These are phyloP conservation scores for Ascochyta lentis DNA, from an alignment of 2,329 filamentous ascomycete species.

Conservation along the genomic window DNA sequence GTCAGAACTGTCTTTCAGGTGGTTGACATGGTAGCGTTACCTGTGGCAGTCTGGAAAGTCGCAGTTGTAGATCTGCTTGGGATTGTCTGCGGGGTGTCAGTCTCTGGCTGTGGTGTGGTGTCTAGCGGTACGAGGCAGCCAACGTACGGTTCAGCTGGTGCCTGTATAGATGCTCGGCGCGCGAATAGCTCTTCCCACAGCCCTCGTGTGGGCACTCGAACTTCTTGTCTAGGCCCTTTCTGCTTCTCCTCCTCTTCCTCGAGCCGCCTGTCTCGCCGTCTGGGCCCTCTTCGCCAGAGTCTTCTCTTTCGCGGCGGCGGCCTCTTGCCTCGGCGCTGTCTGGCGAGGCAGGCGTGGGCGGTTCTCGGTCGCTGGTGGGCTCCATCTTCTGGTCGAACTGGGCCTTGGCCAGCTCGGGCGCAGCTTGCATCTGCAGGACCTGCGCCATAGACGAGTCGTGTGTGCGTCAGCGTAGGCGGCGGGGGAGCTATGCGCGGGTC, in stretches of 20 bases:
- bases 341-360: constrained; percentile 43
- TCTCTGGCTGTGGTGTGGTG: neutral
- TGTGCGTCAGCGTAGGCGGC: neutral
- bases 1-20: neutral
- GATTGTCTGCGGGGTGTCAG: constrained; percentile 68
- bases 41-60: constrained; percentile 87
- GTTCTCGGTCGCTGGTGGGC: constrained; percentile 34
- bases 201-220: constrained; percentile 76
- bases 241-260: constrained; percentile 70
- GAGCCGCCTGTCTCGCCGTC: constrained; percentile 42
- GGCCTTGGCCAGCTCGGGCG: constrained; percentile 44
- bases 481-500: constrained; percentile 3
- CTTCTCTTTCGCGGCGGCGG: constrained; percentile 47
- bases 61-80: constrained; percentile 93
- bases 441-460: constrained; percentile 39
- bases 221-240: constrained; percentile 79
- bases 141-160: constrained; percentile 90
- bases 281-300: constrained; percentile 36
- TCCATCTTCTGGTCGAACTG: constrained; percentile 47
- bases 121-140: neutral
- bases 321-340: constrained; percentile 46
- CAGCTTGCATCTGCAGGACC: constrained; percentile 49
- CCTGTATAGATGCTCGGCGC: constrained; percentile 94
- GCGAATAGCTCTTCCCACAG: constrained; percentile 95
- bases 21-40: neutral